Base-by-base conservation (phyloP, 352 stramenopile species). In the Globisporangium sylvaticum region DNA sequence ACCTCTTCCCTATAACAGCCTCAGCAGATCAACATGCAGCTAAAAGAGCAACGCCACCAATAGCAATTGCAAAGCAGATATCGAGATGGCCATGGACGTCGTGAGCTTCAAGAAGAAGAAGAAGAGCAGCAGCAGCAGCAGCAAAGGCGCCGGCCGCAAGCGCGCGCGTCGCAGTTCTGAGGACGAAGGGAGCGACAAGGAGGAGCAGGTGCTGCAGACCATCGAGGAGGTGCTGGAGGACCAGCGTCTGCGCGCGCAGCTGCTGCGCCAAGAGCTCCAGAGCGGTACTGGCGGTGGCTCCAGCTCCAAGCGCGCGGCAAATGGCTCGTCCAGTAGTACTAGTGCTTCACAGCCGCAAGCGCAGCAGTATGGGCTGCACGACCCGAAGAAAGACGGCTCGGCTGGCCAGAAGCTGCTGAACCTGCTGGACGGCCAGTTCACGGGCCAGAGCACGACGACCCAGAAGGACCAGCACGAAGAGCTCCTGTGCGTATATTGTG, bases 381-480 rank as follows among this genome's bases (percentile, higher is more conserved):
- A 94, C 64, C 83, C 83, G 0, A 94, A 90, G 68, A 88, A 84
- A 58, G 79, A 94, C 61, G 81, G 83, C 1, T 77, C 79, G 6
- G 73, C 85, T 9, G 79, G 76, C 29, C 72, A 94, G 69, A 94
- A 94, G 70, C 73, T 94, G 29, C 61, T 92, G 53, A 81, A 76
- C 39, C 67, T 94, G 66, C 72, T 95, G 48, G 82, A 92, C 58
- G 87, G 84, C 1, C 87, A 95, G 69, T 95, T 95, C 65, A 95
- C 84, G 50, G 81, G 82, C 10, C 84, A 93, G 66, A 89, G 77
- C 57, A 72, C 69, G 15, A 78, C 74, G 27, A 88, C 79, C 1
- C 76, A 89, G 53, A 74, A 76, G 52, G 83, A 95, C 44, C 83
- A 89, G 68, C 84, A 92, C 66, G 85, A 91, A 67, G 79, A 93